phyloP scores from a whole-genome alignment of 1,284 basidiomycete species.

The Cutaneotrichosporon cutaneum region DNA sequence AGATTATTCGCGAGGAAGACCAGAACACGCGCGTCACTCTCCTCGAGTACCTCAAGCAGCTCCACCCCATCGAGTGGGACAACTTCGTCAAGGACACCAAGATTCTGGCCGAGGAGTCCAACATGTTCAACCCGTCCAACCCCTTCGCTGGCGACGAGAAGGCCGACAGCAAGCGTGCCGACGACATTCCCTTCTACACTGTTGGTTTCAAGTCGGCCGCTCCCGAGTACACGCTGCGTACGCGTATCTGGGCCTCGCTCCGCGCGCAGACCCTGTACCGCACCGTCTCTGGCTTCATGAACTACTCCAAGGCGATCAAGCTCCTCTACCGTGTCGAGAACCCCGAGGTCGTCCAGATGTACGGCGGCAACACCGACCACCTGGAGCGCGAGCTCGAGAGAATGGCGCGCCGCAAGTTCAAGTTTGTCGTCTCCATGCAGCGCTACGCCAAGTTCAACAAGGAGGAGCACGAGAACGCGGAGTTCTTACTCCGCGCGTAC shows the following conservation, averaged over 20 bases:
- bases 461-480: constrained; percentile 98
- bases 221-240: constrained; percentile 96
- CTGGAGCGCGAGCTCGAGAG: constrained; percentile 95
- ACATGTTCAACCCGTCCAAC: constrained; percentile 69
- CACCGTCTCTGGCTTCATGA: constrained; percentile 99
- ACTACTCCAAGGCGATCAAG: constrained; percentile 99
- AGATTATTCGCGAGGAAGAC: constrained; percentile 96
- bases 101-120: constrained; percentile 94
- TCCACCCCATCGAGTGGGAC: constrained; percentile 98
- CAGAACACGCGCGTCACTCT: constrained; percentile 92
- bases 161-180: constrained; percentile 70
- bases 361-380: constrained; percentile 95
- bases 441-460: constrained; percentile 99
- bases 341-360: constrained; percentile 95
- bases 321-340: constrained; percentile 99
- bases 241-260: constrained; percentile 97
- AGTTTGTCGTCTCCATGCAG: constrained; percentile 99
- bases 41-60: constrained; percentile 94
- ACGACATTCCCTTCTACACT: constrained; percentile 97
- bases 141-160: constrained; percentile 83
- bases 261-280: constrained; percentile 98
- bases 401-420: constrained; percentile 98
- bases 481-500: constrained; percentile 97
- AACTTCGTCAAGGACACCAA: constrained; percentile 99
- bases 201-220: constrained; percentile 99